These are phyloP conservation scores for Epicoccum nigrum DNA, from an alignment of 2,329 filamentous ascomycete genomes.

Conservation along the genomic window DNA sequence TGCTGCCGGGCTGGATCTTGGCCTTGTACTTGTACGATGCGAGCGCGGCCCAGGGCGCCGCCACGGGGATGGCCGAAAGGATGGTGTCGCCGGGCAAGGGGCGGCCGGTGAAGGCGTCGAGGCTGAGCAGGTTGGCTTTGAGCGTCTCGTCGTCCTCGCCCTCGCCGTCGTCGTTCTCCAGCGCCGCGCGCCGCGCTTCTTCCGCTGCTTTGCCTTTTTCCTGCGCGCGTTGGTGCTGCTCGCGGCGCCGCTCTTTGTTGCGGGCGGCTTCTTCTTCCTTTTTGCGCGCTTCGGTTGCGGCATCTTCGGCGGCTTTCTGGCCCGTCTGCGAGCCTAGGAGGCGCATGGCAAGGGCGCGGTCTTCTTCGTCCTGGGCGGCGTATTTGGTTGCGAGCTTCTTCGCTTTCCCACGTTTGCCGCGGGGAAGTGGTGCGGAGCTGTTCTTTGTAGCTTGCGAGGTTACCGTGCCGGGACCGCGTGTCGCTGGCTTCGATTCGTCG, in stretches of 20 bases:
- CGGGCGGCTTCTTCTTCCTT: conserved; percentile 75
- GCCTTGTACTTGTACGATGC: conserved; percentile 87
- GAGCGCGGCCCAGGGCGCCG: conserved; percentile 68
- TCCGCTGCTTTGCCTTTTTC: conserved; percentile 79
- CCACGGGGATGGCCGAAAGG: conserved; percentile 67
- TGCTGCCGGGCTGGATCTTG: conserved; percentile 86
- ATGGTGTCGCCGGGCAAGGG: conserved; percentile 84
- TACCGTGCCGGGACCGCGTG: conserved; percentile 34
- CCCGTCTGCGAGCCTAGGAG: conserved; percentile 81
- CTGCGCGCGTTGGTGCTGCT: conserved; percentile 80
- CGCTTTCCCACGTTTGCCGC: conserved; percentile 80
- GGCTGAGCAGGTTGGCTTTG: conserved; percentile 45
- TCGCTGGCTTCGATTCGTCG: conserved; percentile 21
- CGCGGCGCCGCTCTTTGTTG: conserved; percentile 74
- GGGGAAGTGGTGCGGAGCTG: conserved; percentile 49
- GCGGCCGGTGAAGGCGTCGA: conserved; percentile 77
- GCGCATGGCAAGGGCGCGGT: conserved; percentile 79
- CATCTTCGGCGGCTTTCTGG: conserved; percentile 68
- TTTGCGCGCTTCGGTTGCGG: conserved; percentile 67
- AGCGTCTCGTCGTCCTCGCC: conserved; percentile 65
- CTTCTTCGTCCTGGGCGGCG: conserved; percentile 92
- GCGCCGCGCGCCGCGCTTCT: conserved; percentile 62
- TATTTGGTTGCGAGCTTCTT: conserved; percentile 92
- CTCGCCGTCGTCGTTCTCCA: conserved; percentile 57
- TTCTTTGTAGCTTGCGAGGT: conserved; percentile 37